phyloP scores from a whole-genome alignment of 306 rosid genomes.

The Medicago ruthenica region DNA sequence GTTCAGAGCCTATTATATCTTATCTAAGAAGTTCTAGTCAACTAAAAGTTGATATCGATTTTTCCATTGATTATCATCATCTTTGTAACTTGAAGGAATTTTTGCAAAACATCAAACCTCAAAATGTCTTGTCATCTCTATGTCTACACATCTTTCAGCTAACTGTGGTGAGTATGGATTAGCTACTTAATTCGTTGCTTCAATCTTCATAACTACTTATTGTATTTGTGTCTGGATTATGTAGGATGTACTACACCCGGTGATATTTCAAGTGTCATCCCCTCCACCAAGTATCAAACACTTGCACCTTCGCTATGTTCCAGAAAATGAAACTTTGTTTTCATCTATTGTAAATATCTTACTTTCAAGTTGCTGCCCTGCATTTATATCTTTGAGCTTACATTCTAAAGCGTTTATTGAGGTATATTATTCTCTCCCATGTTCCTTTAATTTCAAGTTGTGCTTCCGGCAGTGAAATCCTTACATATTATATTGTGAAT shows the following conservation, averaged over 20 bases:
- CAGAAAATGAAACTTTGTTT: neutral
- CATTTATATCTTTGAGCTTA: neutral
- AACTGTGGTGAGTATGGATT: conserved; percentile 5
- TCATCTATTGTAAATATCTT: neutral
- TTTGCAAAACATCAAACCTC: conserved; percentile 37
- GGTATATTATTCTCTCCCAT: conserved; percentile 31
- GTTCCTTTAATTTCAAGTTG: neutral
- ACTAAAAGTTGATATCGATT: neutral
- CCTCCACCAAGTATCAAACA: neutral
- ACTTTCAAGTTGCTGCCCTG: neutral
- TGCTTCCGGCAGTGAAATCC: too few species aligned
- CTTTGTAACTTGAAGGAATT: neutral
- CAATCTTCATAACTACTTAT: neutral
- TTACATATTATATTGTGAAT: too few species aligned
- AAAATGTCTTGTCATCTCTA: conserved; percentile 13
- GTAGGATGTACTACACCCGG: neutral
- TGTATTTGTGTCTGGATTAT: neutral
- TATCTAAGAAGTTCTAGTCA: conserved; percentile 35
- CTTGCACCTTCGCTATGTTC: neutral
- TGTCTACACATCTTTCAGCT: neutral
- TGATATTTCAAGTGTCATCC: neutral
- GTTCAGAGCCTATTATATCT: conserved; percentile 9
- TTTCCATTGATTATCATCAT: neutral
- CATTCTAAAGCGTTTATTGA: neutral
- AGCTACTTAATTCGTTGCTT: conserved; percentile 1